Evolutionary conservation across 805 yeast genomes (phyloP).

Genomic region (Maudiozyma bulderi): DNA sequence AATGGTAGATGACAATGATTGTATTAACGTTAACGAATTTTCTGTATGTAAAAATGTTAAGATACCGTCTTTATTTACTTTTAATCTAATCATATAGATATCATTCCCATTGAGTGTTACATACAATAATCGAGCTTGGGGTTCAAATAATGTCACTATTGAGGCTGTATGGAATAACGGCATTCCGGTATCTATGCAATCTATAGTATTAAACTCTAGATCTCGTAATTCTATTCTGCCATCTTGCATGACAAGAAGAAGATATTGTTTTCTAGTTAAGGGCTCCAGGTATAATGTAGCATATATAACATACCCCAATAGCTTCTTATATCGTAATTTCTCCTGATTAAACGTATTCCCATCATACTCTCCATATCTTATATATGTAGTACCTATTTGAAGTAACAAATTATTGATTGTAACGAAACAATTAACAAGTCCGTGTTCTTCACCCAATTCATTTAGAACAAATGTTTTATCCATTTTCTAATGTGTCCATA

Average conservation of each 20-base stretch:
- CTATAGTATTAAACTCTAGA: conserved; percentile 4
- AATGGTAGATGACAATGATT: conserved; percentile 6
- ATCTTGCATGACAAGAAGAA: conserved; percentile 13
- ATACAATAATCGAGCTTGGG: conserved; percentile 6
- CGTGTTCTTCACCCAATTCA: neutral
- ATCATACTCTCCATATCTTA: neutral
- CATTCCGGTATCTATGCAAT: conserved; percentile 7
- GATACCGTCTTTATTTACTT: neutral
- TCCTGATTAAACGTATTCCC: neutral
- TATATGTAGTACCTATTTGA: conserved; percentile 1
- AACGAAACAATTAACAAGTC: conserved; percentile 1
- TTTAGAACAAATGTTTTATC: neutral
- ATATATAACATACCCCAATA: conserved; percentile 12
- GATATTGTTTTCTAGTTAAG: conserved; percentile 6
- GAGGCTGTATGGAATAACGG: neutral
- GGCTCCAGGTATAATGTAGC: conserved; percentile 10
- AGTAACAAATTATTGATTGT: neutral
- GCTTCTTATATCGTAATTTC: neutral
- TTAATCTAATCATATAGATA: conserved; percentile 6
- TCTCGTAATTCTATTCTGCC: conserved; percentile 13
- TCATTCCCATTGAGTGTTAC: conserved; percentile 9
- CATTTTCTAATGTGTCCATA: too few species aligned
- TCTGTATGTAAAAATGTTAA: conserved; percentile 5
- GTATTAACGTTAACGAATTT: conserved; percentile 1
- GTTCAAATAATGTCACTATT: conserved; percentile 7